phyloP scores from a whole-genome alignment of 1,284 basidiomycete genomes.

The Ustilago crameri region DNA sequence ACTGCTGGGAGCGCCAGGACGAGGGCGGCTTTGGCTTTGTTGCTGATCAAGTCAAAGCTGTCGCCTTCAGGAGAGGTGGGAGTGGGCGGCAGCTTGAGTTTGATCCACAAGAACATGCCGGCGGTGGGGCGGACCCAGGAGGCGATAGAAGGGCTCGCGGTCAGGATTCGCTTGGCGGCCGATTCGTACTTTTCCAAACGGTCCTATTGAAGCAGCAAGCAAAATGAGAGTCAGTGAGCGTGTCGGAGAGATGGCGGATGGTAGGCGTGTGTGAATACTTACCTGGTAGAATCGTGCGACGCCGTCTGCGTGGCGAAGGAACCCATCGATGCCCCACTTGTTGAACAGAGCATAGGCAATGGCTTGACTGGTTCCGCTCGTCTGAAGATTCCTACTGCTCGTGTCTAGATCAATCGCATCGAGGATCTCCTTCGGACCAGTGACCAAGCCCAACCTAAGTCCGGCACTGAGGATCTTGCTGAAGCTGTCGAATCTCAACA shows the following conservation, averaged over 20 bases:
- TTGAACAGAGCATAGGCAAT: slow-evolving; percentile 78
- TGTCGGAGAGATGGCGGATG: background rate
- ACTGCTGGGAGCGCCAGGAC: slow-evolving; percentile 84
- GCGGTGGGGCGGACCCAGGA: slow-evolving; percentile 84
- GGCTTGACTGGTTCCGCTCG: slow-evolving; percentile 78
- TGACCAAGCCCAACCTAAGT: slow-evolving; percentile 78
- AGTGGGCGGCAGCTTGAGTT: slow-evolving; percentile 58
- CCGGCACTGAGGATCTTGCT: slow-evolving; percentile 74
- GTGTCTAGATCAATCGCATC: slow-evolving; percentile 79
- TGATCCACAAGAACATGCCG: slow-evolving; percentile 72
- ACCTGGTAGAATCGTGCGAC: slow-evolving; percentile 82
- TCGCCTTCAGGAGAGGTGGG: slow-evolving; percentile 71
- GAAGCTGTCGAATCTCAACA: slow-evolving; percentile 70
- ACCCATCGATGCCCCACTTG: slow-evolving; percentile 78
- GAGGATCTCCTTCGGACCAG: slow-evolving; percentile 80
- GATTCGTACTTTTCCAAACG: slow-evolving; percentile 35
- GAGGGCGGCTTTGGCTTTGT: slow-evolving; percentile 81
- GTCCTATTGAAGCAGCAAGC: slow-evolving; percentile 4
- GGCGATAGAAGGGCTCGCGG: slow-evolving; percentile 35
- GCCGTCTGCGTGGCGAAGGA: slow-evolving; percentile 76
- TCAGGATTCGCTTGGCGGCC: slow-evolving; percentile 19
- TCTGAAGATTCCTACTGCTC: slow-evolving; percentile 81
- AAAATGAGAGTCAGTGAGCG: background rate
- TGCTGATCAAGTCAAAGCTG: slow-evolving; percentile 79
- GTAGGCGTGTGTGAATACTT: background rate